phyloP scores from a whole-genome alignment of 2,329 filamentous ascomycete species.

The Sclerotiophoma versabilis region DNA sequence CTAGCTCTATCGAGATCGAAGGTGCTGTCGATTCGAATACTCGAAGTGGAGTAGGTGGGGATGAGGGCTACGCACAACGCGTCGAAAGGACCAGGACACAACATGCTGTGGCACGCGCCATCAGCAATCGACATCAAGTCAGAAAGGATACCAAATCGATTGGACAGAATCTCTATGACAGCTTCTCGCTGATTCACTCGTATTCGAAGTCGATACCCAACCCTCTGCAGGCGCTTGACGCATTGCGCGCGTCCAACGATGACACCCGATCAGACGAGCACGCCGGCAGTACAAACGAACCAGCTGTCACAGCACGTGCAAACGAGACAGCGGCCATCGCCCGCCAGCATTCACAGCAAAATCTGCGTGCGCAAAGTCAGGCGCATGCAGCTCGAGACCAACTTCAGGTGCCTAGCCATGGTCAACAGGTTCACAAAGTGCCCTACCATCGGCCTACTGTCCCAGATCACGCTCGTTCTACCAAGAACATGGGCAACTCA shows the following conservation, averaged over 20 bases:
- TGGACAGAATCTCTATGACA: constrained; percentile 63
- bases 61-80: background rate
- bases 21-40: constrained; percentile 6
- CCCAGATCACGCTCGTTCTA: constrained; percentile 8
- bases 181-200: constrained; percentile 42
- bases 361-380: constrained; percentile 6
- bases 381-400: constrained; percentile 13
- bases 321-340: constrained; percentile 9
- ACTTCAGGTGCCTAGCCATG: constrained; percentile 30
- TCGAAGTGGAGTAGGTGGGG: background rate
- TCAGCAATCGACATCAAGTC: constrained; percentile 36
- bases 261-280: background rate
- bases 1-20: constrained; percentile 35
- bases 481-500: constrained; percentile 2
- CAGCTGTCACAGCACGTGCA: constrained; percentile 10
- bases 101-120: constrained; percentile 20
- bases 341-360: constrained; percentile 22
- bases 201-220: constrained; percentile 44
- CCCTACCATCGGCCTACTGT: constrained; percentile 28
- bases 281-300: constrained; percentile 18
- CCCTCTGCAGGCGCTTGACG: constrained; percentile 30
- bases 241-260: constrained; percentile 22
- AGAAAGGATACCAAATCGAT: constrained; percentile 68
- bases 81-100: background rate
- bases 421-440: constrained; percentile 39